Base-by-base conservation (phyloP, 306 rosid species). In the Coriaria nepalensis region DNA sequence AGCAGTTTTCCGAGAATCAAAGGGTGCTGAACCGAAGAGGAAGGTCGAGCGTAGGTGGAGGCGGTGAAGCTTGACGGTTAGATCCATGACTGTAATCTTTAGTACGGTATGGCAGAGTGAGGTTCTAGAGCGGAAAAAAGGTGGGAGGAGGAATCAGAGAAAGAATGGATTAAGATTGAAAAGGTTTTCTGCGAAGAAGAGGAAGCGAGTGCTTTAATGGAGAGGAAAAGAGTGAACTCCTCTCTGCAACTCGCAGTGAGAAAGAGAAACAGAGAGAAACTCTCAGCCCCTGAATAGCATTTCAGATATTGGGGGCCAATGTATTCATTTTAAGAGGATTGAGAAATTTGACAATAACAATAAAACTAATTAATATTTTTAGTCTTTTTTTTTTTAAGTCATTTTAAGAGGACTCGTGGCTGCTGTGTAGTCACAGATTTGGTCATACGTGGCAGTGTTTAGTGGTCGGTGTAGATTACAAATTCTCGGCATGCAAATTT, bases 1-100 rank as follows among this genome's bases (percentile, higher is more conserved):
- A 47, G 66, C 45, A 37, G 78, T 10, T 45, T 61, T 68, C 8
- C 56, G 72, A 3, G 86, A 15, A 9, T 83, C 73, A 13, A 78
- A 38, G 52, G 73, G 56, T 35, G 83, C 63, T 0, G 84, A 50
- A 34, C 80, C 95, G 55, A 70, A 44, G 65, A 82, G 67, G 66
- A 78, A 82, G 63, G 53, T 47, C 2, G 83, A 65, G 68, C 75
- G 68, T 61, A 88, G 86, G 64, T 78, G 78, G 10, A 81, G 72
- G 57, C 69, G 80, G 35, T 77, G 84, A 59, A 90, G 78, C 69
- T 78, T 88, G 5, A 77, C 49, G 4, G 77, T 49, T 10, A 83
- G 71, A 33, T 76, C 97, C 97, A 83, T 80, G 56, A 12, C 54
- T 12, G 60, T 10, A 37, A 37, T 10, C 34, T 15, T 20, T 4